Percentiles rank a stretch among this genome's conserved stretches.
These are phyloP conservation scores for Sisymbrium altissimum DNA, from an alignment of 345 rosid genomes.

Conservation along the genomic window DNA sequence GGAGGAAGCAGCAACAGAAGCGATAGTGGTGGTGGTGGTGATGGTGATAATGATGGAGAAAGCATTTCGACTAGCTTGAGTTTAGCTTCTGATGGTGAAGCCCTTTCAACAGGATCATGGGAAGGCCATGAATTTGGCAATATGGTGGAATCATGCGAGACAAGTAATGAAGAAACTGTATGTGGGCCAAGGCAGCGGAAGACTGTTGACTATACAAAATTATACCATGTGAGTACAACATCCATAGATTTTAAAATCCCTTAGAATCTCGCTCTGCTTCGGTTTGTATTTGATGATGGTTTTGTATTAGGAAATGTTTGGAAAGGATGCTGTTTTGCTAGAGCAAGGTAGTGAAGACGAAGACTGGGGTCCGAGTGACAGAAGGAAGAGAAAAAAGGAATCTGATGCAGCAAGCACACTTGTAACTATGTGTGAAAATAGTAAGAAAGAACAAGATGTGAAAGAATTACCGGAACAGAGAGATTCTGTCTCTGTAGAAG, in stretches of 20 bases:
- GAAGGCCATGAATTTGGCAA: constrained; percentile 40
- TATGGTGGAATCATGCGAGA: constrained; percentile 49
- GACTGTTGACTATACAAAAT: constrained; percentile 78
- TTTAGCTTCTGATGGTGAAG: constrained; percentile 71
- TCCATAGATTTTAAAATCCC: not conserved
- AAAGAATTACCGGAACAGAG: constrained; percentile 38
- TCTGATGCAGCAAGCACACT: constrained; percentile 73
- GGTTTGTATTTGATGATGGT: not conserved
- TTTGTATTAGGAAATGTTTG: constrained; percentile 88
- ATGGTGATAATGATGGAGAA: constrained; percentile 46
- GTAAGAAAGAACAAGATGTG: constrained; percentile 37
- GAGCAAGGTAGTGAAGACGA: constrained; percentile 95
- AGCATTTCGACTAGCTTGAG: constrained; percentile 70
- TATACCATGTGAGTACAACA: constrained; percentile 68
- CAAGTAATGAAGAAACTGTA: constrained; percentile 59
- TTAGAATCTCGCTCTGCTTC: not conserved
- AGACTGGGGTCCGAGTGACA: constrained; percentile 95
- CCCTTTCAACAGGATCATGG: constrained; percentile 48
- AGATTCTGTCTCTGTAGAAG: constrained; percentile 41
- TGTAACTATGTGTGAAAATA: constrained; percentile 61
- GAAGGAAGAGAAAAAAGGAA: constrained; percentile 71
- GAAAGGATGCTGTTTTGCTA: constrained; percentile 67
- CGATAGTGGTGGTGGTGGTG: constrained; percentile 48
- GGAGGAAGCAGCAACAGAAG: constrained; percentile 23
- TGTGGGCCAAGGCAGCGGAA: constrained; percentile 74